Percentiles rank a stretch among this genome's conserved stretches.
Conservation (phyloP, 2,329 filamentous ascomycete species). For the Tetracladium maxilliforme region DNA sequence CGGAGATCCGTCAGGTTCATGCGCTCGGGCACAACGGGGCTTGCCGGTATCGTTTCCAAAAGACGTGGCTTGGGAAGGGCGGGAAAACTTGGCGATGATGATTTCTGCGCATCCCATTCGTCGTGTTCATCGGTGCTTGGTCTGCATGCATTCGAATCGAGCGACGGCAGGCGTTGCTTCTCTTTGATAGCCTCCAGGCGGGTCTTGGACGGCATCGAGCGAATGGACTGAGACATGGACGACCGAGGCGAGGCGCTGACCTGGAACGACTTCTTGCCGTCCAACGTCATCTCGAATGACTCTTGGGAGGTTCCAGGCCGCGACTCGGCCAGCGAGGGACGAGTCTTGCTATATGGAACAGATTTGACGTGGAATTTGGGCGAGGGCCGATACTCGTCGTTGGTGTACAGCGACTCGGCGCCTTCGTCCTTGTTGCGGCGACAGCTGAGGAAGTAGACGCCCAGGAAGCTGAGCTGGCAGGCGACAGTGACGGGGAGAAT, state of each 20-base stretch:
- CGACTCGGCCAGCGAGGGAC: too few species aligned
- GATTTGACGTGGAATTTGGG: too few species aligned
- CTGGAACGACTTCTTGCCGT: constrained; percentile 4
- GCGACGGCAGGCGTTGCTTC: constrained; percentile 24
- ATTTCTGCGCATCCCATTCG: constrained; percentile 37
- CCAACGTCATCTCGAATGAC: constrained; percentile 9
- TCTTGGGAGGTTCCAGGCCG: constrained; percentile 6
- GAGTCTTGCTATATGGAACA: too few species aligned
- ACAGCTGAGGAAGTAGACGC: too few species aligned
- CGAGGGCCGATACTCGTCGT: too few species aligned
- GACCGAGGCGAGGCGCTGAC: constrained; percentile 25
- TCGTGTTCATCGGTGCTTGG: constrained; percentile 21
- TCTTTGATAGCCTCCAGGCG: constrained; percentile 30
- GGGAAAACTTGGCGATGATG: constrained; percentile 19
- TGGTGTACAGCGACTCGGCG: too few species aligned
- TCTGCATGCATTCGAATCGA: constrained; percentile 22
- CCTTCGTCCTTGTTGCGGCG: too few species aligned
- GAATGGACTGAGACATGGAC: constrained; percentile 30
- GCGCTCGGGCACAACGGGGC: constrained; percentile 47
- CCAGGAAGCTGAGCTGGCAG: too few species aligned
- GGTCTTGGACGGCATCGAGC: constrained; percentile 41
- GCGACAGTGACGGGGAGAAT: too few species aligned
- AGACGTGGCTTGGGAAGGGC: constrained; percentile 25
- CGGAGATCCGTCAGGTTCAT: constrained; percentile 47
- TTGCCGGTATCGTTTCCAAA: constrained; percentile 59